phyloP scores from a whole-genome alignment of 306 rosid genomes.

The Quercus alba region DNA sequence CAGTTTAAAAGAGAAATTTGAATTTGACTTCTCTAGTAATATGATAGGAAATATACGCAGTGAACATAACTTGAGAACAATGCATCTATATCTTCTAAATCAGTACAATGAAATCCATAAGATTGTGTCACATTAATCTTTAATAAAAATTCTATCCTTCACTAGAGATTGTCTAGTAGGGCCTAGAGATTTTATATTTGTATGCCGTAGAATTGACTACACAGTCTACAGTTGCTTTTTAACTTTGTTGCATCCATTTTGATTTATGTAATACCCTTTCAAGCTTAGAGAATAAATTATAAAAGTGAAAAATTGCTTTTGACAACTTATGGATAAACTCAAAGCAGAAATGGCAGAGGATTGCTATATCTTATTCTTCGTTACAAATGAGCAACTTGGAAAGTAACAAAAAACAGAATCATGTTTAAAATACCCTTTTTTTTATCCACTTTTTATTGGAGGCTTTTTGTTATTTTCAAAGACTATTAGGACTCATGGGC shows the following conservation, averaged over 20 bases:
- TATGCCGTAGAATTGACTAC: not conserved
- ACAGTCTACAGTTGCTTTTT: not conserved
- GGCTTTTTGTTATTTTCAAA: not conserved
- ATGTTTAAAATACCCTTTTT: not conserved
- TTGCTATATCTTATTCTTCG: not conserved
- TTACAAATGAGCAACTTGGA: not conserved
- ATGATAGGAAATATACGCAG: too few species aligned
- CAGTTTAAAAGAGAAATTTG: too few species aligned
- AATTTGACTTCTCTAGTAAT: too few species aligned
- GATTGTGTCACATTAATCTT: not conserved
- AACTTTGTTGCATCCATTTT: not conserved
- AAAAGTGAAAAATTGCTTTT: not conserved
- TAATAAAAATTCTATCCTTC: not conserved
- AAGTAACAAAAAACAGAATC: not conserved
- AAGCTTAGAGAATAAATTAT: not conserved
- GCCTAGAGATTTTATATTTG: not conserved
- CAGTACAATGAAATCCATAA: not conserved
- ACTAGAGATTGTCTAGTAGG: too few species aligned
- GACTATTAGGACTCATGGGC: not conserved
- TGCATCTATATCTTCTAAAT: too few species aligned
- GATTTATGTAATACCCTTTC: not conserved
- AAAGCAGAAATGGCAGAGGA: not conserved
- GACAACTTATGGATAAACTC: conserved; percentile 27
- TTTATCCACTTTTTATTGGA: not conserved
- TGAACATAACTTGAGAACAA: too few species aligned